phyloP scores from a whole-genome alignment of 768 basidiomycete species.

The Xerocomus potaroensis region DNA sequence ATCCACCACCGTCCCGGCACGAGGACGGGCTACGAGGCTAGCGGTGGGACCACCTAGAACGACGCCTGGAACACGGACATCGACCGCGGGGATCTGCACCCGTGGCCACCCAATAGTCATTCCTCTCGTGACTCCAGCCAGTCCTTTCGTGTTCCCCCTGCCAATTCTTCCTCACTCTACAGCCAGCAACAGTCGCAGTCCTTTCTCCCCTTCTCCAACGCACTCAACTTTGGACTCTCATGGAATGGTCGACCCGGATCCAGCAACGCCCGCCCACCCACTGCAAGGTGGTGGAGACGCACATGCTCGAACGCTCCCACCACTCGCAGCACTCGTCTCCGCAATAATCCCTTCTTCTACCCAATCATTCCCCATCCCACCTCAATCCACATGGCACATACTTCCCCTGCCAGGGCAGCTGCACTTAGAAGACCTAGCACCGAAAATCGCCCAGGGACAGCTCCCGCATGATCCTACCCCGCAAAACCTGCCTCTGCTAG shows the following conservation, averaged over 20 bases:
- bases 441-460: slow-evolving; percentile 63
- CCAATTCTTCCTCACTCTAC: slow-evolving; percentile 36
- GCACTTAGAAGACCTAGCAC: slow-evolving; percentile 55
- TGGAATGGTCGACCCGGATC: slow-evolving; percentile 44
- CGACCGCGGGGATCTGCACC: slow-evolving; percentile 35
- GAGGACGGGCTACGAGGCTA: slow-evolving; percentile 66
- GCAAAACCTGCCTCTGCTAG: slow-evolving; percentile 42
- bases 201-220: slow-evolving; percentile 58
- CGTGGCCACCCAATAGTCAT: slow-evolving; percentile 44
- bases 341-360: slow-evolving; percentile 51
- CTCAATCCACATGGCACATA: slow-evolving; percentile 44
- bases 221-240: slow-evolving; percentile 45
- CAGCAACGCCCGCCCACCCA: slow-evolving; percentile 47
- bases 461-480: slow-evolving; percentile 62
- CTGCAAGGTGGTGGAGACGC: slow-evolving; percentile 45
- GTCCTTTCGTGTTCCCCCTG: slow-evolving; percentile 71
- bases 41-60: slow-evolving; percentile 26
- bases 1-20: slow-evolving; percentile 63
- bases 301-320: slow-evolving; percentile 57
- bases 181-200: slow-evolving; percentile 53
- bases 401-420: slow-evolving; percentile 55
- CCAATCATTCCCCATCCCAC: slow-evolving; percentile 36
- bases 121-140: slow-evolving; percentile 79
- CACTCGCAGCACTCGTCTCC: slow-evolving; percentile 75
- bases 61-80: slow-evolving; percentile 37